A percentile compares a stretch with the other conserved stretches of the same genome.
Conservation (phyloP, 768 basidiomycete genomes). For the Kwoniella mangroviensis region DNA sequence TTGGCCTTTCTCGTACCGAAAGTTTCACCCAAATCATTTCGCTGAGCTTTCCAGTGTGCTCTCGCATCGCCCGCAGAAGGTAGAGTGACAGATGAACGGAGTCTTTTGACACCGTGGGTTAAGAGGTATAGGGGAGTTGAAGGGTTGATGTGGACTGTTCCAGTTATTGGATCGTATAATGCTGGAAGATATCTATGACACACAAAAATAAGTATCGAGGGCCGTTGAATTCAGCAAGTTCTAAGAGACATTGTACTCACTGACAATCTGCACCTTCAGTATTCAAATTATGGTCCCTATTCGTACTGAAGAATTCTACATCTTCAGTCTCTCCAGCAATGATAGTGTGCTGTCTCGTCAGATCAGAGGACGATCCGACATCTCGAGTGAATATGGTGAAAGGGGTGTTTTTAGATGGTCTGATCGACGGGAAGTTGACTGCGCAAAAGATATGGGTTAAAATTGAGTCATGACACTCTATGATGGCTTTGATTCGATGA, state of each 20-base stretch:
- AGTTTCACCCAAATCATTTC: constrained; percentile 80
- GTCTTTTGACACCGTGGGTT: constrained; percentile 77
- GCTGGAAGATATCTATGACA: constrained; percentile 73
- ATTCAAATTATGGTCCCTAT: constrained; percentile 60
- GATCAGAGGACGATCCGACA: constrained; percentile 20
- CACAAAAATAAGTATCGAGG: not conserved
- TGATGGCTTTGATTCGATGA: not conserved
- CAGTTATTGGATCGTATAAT: constrained; percentile 76
- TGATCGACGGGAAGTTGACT: constrained; percentile 57
- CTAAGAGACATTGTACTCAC: constrained; percentile 60
- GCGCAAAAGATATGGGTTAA: not conserved
- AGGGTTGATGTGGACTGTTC: constrained; percentile 68
- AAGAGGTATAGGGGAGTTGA: constrained; percentile 68
- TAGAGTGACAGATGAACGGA: constrained; percentile 52
- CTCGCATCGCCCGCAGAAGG: constrained; percentile 8
- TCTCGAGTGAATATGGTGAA: constrained; percentile 52
- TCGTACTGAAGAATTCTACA: constrained; percentile 77
- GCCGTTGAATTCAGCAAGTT: not conserved
- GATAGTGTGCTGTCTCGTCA: constrained; percentile 58
- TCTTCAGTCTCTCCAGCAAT: constrained; percentile 82
- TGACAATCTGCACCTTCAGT: constrained; percentile 66
- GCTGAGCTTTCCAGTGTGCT: constrained; percentile 65
- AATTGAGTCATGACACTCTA: not conserved
- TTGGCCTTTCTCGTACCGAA: constrained; percentile 97
- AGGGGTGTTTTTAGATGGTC: constrained; percentile 49